These are phyloP conservation scores for Luzula sylvatica DNA, from an alignment of 176 grass and related monocot genomes.

Conservation along the genomic window DNA sequence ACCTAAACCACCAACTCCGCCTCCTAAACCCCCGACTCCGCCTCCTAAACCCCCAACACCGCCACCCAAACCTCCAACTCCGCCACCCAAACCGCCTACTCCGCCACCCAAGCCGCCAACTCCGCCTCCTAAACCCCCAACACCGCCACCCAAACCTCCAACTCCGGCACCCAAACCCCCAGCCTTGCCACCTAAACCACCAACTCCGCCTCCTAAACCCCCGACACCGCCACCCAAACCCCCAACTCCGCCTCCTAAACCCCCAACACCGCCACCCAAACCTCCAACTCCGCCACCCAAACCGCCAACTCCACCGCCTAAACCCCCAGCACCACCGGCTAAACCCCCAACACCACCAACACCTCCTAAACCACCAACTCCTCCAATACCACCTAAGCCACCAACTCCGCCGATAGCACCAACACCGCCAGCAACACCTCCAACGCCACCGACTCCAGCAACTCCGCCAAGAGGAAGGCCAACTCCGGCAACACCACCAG, in stretches of 20 bases:
- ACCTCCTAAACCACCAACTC: conserved; percentile 3
- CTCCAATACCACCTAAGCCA: not conserved
- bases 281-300: not conserved
- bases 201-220: not conserved
- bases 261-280: not conserved
- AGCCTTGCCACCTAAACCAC: not conserved
- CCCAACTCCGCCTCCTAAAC: conserved; percentile 2
- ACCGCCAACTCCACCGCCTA: not conserved
- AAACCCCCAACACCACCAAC: not conserved
- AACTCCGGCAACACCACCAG: conserved; percentile 10
- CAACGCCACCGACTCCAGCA: not conserved
- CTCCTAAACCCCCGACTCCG: not conserved
- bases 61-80: not conserved
- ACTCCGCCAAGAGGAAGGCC: conserved; percentile 5
- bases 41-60: conserved; percentile 3
- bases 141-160: not conserved
- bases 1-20: not conserved
- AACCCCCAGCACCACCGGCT: not conserved
- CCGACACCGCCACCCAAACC: not conserved
- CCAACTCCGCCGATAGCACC: conserved; percentile 6
- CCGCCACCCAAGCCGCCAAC: not conserved
- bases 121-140: not conserved
- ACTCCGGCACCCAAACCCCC: not conserved
- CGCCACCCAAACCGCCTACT: not conserved
- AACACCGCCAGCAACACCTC: conserved; percentile 10